These are phyloP conservation scores for Aspergillus fumigatiaffinis DNA, from an alignment of 2,329 filamentous ascomycete species.

Conservation along the genomic window DNA sequence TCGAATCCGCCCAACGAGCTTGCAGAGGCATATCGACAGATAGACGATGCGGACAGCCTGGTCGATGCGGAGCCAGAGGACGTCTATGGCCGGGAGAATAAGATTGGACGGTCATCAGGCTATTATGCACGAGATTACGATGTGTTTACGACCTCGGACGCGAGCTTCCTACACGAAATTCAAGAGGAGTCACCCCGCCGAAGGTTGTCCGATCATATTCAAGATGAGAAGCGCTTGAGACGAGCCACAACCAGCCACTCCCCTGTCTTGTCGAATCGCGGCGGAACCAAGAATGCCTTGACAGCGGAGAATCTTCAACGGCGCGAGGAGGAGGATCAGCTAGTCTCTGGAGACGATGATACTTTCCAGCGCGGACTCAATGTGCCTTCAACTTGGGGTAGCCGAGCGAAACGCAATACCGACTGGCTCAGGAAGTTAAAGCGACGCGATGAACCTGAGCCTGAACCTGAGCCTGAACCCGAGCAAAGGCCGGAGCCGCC, in stretches of 20 bases:
- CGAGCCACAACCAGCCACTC: constrained; percentile 36
- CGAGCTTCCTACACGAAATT: constrained; percentile 32
- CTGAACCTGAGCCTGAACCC: constrained; percentile 14
- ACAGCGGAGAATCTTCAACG: constrained; percentile 38
- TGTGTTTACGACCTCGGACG: constrained; percentile 23
- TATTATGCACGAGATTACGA: constrained; percentile 16
- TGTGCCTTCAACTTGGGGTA: constrained; percentile 36
- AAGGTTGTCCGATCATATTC: constrained; percentile 31
- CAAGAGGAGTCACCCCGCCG: constrained; percentile 32
- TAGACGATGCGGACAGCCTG: constrained; percentile 36
- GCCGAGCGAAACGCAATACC: constrained; percentile 26
- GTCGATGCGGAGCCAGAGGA: constrained; percentile 32
- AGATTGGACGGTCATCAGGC: constrained; percentile 21
- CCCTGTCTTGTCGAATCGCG: constrained; percentile 35
- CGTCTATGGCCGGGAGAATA: constrained; percentile 18
- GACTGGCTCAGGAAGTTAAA: constrained; percentile 35
- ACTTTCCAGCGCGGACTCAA: constrained; percentile 31
- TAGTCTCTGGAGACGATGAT: constrained; percentile 19
- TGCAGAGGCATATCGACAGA: constrained; percentile 37
- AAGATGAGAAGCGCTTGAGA: constrained; percentile 38
- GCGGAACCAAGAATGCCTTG: constrained; percentile 24
- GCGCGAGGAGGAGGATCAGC: constrained; percentile 26
- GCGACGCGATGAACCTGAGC: constrained; percentile 16
- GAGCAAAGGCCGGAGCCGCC: constrained; percentile 15
- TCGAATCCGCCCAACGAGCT: constrained; percentile 39